These are phyloP conservation scores for Cicer arietinum DNA, from an alignment of 306 rosid genomes.

Conservation along the genomic window DNA sequence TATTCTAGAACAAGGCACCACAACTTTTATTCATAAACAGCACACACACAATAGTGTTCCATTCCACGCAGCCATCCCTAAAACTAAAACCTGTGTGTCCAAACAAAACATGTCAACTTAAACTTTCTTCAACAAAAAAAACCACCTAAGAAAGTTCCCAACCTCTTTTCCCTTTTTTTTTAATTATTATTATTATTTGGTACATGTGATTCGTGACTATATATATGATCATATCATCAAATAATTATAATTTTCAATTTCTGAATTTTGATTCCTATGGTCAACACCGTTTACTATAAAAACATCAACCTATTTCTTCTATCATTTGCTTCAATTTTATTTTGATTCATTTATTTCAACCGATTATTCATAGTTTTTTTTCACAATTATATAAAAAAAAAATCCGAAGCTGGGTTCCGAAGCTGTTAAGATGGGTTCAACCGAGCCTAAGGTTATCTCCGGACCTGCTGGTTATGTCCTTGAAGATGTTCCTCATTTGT, in stretches of 20 bases:
- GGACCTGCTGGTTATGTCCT: conserved; percentile 77
- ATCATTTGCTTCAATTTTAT: too few relatives aligned
- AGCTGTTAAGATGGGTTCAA: conserved; percentile 48
- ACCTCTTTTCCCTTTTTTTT: not conserved
- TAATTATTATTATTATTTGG: not conserved
- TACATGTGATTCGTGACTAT: not conserved
- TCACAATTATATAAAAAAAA: not conserved
- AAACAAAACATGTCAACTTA: not conserved
- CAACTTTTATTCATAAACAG: not conserved
- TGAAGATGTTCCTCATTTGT: conserved; percentile 84
- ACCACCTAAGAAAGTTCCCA: conserved; percentile 12
- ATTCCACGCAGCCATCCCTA: not conserved
- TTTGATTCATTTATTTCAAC: not conserved
- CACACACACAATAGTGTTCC: not conserved
- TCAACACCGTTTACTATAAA: too few relatives aligned
- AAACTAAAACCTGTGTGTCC: too few relatives aligned
- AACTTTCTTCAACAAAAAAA: not conserved
- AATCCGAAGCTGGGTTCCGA: conserved; percentile 8
- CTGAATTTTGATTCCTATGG: too few relatives aligned
- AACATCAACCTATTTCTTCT: too few relatives aligned
- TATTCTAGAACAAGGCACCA: conserved; percentile 30
- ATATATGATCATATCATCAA: not conserved
- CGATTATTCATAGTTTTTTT: not conserved
- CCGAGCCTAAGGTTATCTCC: conserved; percentile 48
- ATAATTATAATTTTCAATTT: not conserved